Base-by-base conservation (phyloP, 805 yeast genomes). In the Teunomyces tritomae region DNA sequence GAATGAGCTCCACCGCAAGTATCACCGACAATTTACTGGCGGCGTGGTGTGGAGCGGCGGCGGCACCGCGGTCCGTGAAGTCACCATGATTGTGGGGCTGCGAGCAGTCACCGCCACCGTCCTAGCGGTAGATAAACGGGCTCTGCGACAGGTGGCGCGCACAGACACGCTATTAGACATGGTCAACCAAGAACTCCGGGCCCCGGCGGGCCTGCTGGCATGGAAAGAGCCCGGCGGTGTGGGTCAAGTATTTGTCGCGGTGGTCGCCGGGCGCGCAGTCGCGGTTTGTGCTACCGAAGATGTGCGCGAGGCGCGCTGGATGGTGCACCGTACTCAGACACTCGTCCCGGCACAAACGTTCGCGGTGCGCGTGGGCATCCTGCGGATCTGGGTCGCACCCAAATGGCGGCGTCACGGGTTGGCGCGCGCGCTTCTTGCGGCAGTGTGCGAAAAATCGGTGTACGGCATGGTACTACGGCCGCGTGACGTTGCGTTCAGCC, bases 401-500 rank as follows among this genome's bases (percentile, higher is more conserved):
- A 59, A 56, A 27, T 73, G 74, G 65, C 66, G 90, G 57, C 59
- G 82, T 28, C 51, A 53, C 10, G 84, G 85, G 0, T 67, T 85
- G 9, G 87, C 80, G 0, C 55, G 64, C 5, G 59, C 57, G 37
- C 56, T 85, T 40, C 54, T 85, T 4, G 60, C 74, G 2, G 59
- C 71, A 2, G 79, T 82, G 0, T 62, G 73, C 45, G 57, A 57
- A 1, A 54, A 78, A 46, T 65, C 79, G 20, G 63, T 83, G 1
- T 79, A 78, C 56, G 89, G 88, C 0, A 57, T 76, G 47, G 43
- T 20, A 0, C 53, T 84, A 10, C 63, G 64, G 2, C 75, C 63
- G 47, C 53, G 51, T 11, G 74, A 79, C 49, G 60, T 85, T 14
- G 87, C 83, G 0, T 85, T 88, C 80, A 82, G 88, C 39, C 92